These are phyloP conservation scores for Fusarium euwallaceae DNA, from an alignment of 2,329 filamentous ascomycete genomes.

Conservation along the genomic window DNA sequence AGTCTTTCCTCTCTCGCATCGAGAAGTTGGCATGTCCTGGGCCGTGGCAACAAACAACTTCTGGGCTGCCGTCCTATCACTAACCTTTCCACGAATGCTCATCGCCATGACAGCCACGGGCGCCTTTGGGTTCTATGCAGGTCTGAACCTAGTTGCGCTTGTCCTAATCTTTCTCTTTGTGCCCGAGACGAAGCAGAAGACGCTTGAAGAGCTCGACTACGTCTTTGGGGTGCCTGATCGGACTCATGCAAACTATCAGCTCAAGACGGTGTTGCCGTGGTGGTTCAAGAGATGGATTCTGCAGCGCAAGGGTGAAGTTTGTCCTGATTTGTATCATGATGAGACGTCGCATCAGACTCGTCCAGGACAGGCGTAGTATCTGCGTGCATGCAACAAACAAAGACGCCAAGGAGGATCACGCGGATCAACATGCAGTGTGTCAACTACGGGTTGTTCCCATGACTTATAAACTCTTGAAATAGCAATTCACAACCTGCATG, in stretches of 20 bases:
- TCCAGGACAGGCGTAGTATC: conserved; percentile 1
- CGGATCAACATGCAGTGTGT: background rate
- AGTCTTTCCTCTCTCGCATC: conserved; percentile 70
- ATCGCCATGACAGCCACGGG: conserved; percentile 50
- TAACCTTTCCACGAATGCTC: conserved; percentile 63
- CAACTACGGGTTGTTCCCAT: background rate
- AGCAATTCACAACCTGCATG: background rate
- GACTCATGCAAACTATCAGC: conserved; percentile 57
- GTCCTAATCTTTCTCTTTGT: conserved; percentile 63
- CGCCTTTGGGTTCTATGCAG: conserved; percentile 60
- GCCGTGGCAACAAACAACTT: conserved; percentile 70
- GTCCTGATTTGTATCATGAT: conserved; percentile 24
- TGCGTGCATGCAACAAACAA: background rate
- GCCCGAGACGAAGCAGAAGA: conserved; percentile 65
- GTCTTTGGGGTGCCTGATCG: conserved; percentile 59
- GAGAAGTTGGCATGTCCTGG: conserved; percentile 72
- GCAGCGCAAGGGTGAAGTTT: conserved; percentile 4
- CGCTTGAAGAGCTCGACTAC: conserved; percentile 64
- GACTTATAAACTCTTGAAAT: background rate
- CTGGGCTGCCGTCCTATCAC: conserved; percentile 60
- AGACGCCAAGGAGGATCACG: background rate
- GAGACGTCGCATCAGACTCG: background rate
- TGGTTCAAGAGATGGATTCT: conserved; percentile 51
- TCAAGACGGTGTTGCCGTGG: conserved; percentile 53
- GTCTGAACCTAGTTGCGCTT: conserved; percentile 61